Percentiles rank a stretch among this genome's conserved stretches.
Evolutionary conservation across 495 filamentous ascomycete genomes (phyloP).

Genomic region (Mycothermus thermophilus): DNA sequence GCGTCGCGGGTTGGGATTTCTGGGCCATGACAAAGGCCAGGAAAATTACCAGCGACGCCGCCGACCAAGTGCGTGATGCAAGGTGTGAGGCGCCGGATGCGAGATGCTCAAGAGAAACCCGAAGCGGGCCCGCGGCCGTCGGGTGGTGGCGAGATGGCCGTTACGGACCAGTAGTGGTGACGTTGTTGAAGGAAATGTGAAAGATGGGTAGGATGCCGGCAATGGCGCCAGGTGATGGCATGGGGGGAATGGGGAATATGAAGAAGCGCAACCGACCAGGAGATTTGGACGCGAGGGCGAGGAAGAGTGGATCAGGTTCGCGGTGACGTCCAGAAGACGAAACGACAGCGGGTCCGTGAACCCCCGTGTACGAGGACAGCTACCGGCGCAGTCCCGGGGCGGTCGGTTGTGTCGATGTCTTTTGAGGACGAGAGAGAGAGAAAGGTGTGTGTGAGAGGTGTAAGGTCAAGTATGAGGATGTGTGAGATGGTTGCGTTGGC

Average conservation of each 20-base stretch:
- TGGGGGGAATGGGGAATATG: slow-evolving; percentile 3
- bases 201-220: background rate
- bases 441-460: background rate
- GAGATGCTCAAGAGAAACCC: background rate
- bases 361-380: slow-evolving; percentile 10
- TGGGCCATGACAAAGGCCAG: slow-evolving; percentile 17
- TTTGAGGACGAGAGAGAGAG: no score
- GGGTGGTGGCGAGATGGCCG: slow-evolving; percentile 4
- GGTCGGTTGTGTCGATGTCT: slow-evolving; percentile 1
- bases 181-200: slow-evolving; percentile 5
- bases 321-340: slow-evolving; percentile 18
- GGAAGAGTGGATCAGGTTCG: slow-evolving; percentile 10
- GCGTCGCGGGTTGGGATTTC: slow-evolving; percentile 19
- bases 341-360: slow-evolving; percentile 15
- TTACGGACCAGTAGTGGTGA: slow-evolving; percentile 1
- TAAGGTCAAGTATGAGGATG: background rate
- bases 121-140: background rate
- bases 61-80: background rate
- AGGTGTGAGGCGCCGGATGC: no score
- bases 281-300: no score
- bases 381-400: background rate
- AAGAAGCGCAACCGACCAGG: no score
- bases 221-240: slow-evolving; percentile 4
- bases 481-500: background rate
- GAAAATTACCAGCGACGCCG: background rate